Conservation (phyloP, 2,329 filamentous ascomycete genomes). For the Colletotrichum graminicola region DNA sequence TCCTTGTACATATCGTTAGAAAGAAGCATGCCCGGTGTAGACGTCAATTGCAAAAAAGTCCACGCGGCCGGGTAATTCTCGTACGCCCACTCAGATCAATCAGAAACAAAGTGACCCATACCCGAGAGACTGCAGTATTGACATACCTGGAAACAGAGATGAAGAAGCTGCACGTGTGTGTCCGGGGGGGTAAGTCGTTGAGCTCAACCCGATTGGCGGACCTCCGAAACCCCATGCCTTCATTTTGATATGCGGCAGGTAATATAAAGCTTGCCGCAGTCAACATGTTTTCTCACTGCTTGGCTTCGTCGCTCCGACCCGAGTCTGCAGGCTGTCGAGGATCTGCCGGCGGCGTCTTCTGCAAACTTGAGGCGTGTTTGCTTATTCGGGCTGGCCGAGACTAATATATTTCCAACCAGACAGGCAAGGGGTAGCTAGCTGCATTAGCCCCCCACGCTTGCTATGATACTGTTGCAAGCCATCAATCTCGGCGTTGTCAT, state of each 20-base stretch:
- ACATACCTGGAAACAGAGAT: not conserved
- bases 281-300: not conserved
- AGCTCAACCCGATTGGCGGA: not conserved
- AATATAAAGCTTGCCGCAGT: not conserved
- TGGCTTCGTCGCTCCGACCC: not conserved
- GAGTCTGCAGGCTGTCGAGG: too few species aligned
- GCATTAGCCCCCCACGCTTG: not conserved
- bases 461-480: not conserved
- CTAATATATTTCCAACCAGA: not conserved
- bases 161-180: too few species aligned
- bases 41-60: not conserved
- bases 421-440: not conserved
- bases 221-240: not conserved
- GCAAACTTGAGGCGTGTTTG: not conserved
- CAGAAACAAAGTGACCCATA: not conserved
- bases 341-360: not conserved
- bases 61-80: not conserved
- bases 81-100: not conserved
- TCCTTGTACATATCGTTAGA: slow-evolving; percentile 18
- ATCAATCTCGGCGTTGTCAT: not conserved
- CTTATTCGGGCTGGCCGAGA: not conserved
- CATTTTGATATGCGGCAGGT: not conserved
- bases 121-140: not conserved
- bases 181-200: not conserved
- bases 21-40: slow-evolving; percentile 4